A percentile compares a stretch with the other conserved stretches of the same genome.
Evolutionary conservation across 257 asterid genomes (phyloP).

Genomic region (Solanum chmielewskii): DNA sequence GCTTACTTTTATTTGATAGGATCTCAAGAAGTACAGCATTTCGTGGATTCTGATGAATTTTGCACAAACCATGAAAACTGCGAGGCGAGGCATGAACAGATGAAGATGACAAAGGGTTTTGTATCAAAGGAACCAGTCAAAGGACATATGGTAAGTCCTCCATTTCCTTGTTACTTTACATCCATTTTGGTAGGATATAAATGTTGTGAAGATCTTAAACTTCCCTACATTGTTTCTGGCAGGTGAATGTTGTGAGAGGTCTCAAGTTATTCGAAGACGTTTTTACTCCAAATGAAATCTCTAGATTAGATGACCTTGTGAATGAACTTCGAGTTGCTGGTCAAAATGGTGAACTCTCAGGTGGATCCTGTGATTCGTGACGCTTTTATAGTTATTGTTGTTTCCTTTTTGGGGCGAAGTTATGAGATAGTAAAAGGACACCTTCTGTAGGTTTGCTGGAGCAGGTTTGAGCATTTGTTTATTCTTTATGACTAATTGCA

Average conservation of each 20-base stretch:
- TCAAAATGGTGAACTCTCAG: constrained; percentile 96
- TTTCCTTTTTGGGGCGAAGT: constrained; percentile 74
- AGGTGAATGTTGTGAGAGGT: constrained; percentile 95
- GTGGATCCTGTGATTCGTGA: constrained; percentile 88
- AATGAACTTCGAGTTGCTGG: constrained; percentile 89
- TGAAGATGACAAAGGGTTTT: constrained; percentile 82
- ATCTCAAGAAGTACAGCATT: constrained; percentile 65
- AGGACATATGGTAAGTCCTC: constrained; percentile 77
- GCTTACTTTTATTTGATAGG: constrained; percentile 28
- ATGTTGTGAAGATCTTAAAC: constrained; percentile 31
- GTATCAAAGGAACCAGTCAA: constrained; percentile 76
- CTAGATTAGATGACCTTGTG: constrained; percentile 73
- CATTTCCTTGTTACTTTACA: not conserved
- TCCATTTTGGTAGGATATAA: not conserved
- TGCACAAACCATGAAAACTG: constrained; percentile 78
- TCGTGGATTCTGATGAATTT: constrained; percentile 40
- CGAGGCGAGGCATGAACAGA: constrained; percentile 59
- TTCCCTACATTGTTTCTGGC: constrained; percentile 5
- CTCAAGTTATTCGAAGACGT: constrained; percentile 80
- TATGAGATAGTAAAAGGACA: constrained; percentile 64
- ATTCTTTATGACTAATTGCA: constrained; percentile 18
- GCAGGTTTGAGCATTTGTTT: constrained; percentile 65
- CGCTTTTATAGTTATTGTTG: constrained; percentile 73
- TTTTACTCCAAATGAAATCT: constrained; percentile 62
- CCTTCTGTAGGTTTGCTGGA: constrained; percentile 59